Evolutionary conservation across 2,329 filamentous ascomycete genomes (phyloP), one percentile per base, ranked within the genome.

Genomic region (Didymella segeticola): DNA sequence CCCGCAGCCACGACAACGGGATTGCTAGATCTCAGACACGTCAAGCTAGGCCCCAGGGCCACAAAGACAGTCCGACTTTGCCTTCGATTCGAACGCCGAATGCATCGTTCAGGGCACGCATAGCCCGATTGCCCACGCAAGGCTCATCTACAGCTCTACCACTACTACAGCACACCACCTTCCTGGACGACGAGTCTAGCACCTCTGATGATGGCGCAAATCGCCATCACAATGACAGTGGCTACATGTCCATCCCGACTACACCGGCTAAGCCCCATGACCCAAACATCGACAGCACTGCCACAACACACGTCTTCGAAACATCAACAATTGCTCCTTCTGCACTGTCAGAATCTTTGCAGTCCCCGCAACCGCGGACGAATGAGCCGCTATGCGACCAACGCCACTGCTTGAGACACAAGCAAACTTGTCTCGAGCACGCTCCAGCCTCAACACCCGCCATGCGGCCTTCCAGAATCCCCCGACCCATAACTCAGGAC

Each of bases 391-490:
- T 53, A 14, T 53, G 51, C 22, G 27, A 47, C 12, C 31, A 48
- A 19, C 43, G 51, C 39, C 37, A n/a, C 36, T 53, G 39, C 33
- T 20, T 53, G 33, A 47, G 39, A 47, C 45, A 48, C 10, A 48
- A 39, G 17, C n/a, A 23, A 19, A 48, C 38, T 14, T 53, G 51
- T 48, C 51, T 43, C 7, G 20, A 47, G 38, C 43, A 53, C 22
- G 14, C 30, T 5, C 39, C 38, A 20, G 34, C 33, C 29, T 33
- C 22, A 25, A 8, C 15, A 19, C 27, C 23, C 4, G 22, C n/a
- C 23, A 34, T 12, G 14, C 31, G 2, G n/a, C 6, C 31, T 12
- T 19, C 26, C 5, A 22, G n/a, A 6, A 20, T 17, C 2, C 15
- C 8, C 23, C 30, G 9, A 23, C 27, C 11, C 7, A 23, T 15